Base-by-base conservation (phyloP, 768 basidiomycete species). In the Lactarius tabidus region DNA sequence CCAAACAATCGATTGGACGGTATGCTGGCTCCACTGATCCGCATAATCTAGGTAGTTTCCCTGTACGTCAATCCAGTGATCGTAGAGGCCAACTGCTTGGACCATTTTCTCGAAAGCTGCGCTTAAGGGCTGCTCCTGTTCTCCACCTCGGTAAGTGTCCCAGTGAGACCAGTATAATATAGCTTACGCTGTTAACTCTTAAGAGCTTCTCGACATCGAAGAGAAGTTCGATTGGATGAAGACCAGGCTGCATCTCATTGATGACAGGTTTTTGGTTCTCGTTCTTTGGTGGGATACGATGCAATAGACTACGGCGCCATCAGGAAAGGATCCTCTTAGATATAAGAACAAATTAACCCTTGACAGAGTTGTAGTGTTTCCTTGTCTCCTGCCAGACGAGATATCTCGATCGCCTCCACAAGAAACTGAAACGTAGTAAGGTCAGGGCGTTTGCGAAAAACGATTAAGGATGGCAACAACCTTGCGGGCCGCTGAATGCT, bases 141-240 rank as follows among this genome's bases (percentile, higher is more conserved):
- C 15, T 20, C 36, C 51, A 28, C 23, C 56, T 33, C 29, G 26
- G 17, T 43, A 33, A 31, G 43, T n/a, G 63, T 23, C 48, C 53
- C 29, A 53, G 6, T 38, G 51, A 9, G 29, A 31, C 23, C 20
- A 56, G 59, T 20, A 57, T 63, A 59, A 67, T 9, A 38, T 15
- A 23, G 70, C 79, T 28, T 72, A 89, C 90, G 72, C 84, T 83
- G 71, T 81, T 76, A 12, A 88, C 83, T 48, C 85, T 82, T 60
- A 91, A 75, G n/a, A 93, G 80, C 73, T 93, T 93, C 71, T 82
- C 81, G 15, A 89, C 85, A 72, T 93, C 92, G 70, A 82, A 87
- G 48, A 93, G 79, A 43, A 92, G 79, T 73, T 93, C 91, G 5
- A 86, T 78, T 17, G 91, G 89, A 68, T 91, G 86, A 41, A 90